Evolutionary conservation across 768 basidiomycete species (phyloP).

Genomic region (Hydnomerulius pinastri): DNA sequence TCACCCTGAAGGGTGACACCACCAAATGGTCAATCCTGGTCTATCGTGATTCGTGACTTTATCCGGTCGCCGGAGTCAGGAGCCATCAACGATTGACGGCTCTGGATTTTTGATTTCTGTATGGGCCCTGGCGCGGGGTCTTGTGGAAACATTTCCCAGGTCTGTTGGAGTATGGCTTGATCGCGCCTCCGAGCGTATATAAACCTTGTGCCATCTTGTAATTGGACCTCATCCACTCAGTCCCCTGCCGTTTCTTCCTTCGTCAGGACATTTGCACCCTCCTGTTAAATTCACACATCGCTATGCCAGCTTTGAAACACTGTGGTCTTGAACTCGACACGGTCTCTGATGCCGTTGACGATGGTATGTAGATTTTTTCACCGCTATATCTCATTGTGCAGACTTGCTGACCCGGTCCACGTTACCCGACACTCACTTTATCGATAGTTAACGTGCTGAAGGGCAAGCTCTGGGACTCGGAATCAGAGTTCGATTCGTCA

Average conservation of each 20-base stretch:
- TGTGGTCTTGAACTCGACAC: conserved; percentile 40
- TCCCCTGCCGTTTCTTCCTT: not conserved
- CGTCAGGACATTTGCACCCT: not conserved
- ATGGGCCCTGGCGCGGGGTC: not conserved
- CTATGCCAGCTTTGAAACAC: conserved; percentile 28
- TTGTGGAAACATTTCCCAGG: not conserved
- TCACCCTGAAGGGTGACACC: not conserved
- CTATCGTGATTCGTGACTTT: too few species aligned
- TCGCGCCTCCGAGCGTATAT: not conserved
- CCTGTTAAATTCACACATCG: not conserved
- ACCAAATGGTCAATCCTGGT: too few species aligned
- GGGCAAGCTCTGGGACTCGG: conserved; percentile 57
- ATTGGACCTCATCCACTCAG: not conserved
- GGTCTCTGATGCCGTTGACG: conserved; percentile 50
- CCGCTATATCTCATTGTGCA: not conserved
- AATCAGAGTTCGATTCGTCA: conserved; percentile 53
- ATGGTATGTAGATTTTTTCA: conserved; percentile 35
- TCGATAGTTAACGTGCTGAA: conserved; percentile 67
- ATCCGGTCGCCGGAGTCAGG: not conserved
- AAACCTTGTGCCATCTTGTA: not conserved
- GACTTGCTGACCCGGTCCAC: too few species aligned
- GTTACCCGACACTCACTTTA: too few species aligned
- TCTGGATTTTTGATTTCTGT: not conserved
- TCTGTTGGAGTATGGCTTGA: not conserved
- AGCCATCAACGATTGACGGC: not conserved